Percentiles rank a stretch among this genome's conserved stretches.
These are phyloP conservation scores for Hortaea werneckii DNA, from an alignment of 2,329 filamentous ascomycete species.

Conservation along the genomic window DNA sequence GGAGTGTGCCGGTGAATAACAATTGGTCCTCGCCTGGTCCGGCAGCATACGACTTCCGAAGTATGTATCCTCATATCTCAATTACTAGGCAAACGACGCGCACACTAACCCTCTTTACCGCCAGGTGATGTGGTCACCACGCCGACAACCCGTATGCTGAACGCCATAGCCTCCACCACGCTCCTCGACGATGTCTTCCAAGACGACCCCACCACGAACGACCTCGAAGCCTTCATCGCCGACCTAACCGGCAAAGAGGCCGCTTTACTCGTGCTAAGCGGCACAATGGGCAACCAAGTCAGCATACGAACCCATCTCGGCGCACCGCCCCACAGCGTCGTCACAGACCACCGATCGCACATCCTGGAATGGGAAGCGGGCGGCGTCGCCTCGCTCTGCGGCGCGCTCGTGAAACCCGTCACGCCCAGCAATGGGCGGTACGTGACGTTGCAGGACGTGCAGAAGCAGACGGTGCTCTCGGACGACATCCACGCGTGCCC, in stretches of 20 bases:
- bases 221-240: constrained; percentile 66
- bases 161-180: constrained; percentile 62
- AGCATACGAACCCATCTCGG: constrained; percentile 66
- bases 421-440: constrained; percentile 61
- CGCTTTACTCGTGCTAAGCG: constrained; percentile 72
- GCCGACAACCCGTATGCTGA: constrained; percentile 71
- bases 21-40: constrained; percentile 37
- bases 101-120: neutral
- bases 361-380: constrained; percentile 61
- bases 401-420: constrained; percentile 59
- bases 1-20: constrained; percentile 17
- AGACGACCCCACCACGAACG: constrained; percentile 69
- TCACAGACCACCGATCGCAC: constrained; percentile 71
- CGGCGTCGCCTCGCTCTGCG: constrained; percentile 60
- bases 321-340: constrained; percentile 68
- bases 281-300: constrained; percentile 91
- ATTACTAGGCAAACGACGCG: neutral
- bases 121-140: constrained; percentile 57
- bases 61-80: constrained; percentile 14
- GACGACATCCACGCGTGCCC: constrained; percentile 68
- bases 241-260: constrained; percentile 64
- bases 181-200: constrained; percentile 75
- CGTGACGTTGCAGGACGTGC: constrained; percentile 66
- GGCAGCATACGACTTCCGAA: constrained; percentile 48
- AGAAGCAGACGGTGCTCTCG: constrained; percentile 54